Percentiles rank a stretch among this genome's conserved stretches.
Evolutionary conservation across 2,329 filamentous ascomycete species (phyloP).

Genomic region (Diaporthe ampelina): DNA sequence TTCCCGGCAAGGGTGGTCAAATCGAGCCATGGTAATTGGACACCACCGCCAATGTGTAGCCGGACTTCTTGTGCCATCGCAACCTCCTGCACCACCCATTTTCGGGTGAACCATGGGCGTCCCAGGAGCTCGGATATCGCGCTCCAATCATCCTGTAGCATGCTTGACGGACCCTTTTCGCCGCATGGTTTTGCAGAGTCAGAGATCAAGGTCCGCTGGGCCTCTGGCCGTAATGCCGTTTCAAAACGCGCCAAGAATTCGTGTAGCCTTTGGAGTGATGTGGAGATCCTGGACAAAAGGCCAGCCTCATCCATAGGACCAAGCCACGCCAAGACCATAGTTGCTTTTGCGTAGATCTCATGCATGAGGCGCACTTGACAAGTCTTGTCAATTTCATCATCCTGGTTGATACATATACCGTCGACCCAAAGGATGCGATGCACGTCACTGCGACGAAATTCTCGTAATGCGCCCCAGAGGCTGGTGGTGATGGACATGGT

Average conservation of each 20-base stretch:
- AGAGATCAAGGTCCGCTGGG: accelerated
- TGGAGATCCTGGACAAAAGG: background rate
- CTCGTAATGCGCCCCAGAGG: background rate
- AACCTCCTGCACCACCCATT: background rate
- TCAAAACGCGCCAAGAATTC: background rate
- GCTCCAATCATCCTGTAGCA: background rate
- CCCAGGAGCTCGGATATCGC: background rate
- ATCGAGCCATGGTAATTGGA: no score
- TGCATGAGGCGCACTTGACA: background rate
- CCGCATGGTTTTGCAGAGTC: background rate
- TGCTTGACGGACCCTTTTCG: background rate
- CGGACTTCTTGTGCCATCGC: background rate
- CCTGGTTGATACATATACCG: background rate
- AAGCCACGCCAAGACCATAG: background rate
- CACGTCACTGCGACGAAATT: background rate
- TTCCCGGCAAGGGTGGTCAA: no score
- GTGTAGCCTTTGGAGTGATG: background rate
- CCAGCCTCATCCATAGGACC: background rate
- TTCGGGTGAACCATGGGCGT: background rate
- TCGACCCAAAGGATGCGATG: background rate
- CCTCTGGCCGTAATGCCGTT: background rate
- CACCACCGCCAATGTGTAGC: background rate
- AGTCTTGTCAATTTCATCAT: background rate
- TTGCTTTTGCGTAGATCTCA: background rate
- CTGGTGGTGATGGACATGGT: background rate